Percentiles rank a stretch among this genome's conserved stretches.
phyloP scores from a whole-genome alignment of 208 protist species.

The Trypanosoma boissoni region DNA sequence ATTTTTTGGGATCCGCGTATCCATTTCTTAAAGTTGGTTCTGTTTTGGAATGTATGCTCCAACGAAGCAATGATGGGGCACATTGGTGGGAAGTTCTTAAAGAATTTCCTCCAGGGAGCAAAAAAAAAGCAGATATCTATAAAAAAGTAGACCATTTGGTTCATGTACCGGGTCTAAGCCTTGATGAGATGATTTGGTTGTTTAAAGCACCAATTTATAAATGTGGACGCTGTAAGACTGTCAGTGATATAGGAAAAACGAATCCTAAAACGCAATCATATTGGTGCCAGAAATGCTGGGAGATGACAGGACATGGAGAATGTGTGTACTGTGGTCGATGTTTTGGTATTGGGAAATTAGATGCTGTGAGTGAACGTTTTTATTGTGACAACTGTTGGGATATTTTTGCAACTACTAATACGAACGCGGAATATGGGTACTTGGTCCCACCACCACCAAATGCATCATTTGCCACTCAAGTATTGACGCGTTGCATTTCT shows the following conservation, averaged over 20 bases:
- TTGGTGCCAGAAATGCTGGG: conserved; percentile 83
- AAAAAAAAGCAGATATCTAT: conserved; percentile 26
- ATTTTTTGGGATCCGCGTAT: conserved; percentile 52
- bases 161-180: conserved; percentile 54
- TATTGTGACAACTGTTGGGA: conserved; percentile 86
- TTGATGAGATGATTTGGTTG: conserved; percentile 77
- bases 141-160: conserved; percentile 64
- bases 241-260: conserved; percentile 65
- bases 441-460: conserved; percentile 72
- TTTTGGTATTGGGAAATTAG: conserved; percentile 59
- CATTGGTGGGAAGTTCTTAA: conserved; percentile 87
- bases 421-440: conserved; percentile 63
- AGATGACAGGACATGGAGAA: conserved; percentile 77
- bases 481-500: conserved; percentile 67
- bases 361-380: conserved; percentile 56
- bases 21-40: conserved; percentile 37
- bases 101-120: conserved; percentile 27
- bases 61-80: conserved; percentile 58
- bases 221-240: conserved; percentile 70
- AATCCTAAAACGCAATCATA: conserved; percentile 60
- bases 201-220: conserved; percentile 53
- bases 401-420: conserved; percentile 60
- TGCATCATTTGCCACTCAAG: conserved; percentile 68
- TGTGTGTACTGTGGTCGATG: conserved; percentile 72
- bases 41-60: conserved; percentile 66